phyloP scores from a whole-genome alignment of 1,284 basidiomycete species.

The Trichosporon sp. region DNA sequence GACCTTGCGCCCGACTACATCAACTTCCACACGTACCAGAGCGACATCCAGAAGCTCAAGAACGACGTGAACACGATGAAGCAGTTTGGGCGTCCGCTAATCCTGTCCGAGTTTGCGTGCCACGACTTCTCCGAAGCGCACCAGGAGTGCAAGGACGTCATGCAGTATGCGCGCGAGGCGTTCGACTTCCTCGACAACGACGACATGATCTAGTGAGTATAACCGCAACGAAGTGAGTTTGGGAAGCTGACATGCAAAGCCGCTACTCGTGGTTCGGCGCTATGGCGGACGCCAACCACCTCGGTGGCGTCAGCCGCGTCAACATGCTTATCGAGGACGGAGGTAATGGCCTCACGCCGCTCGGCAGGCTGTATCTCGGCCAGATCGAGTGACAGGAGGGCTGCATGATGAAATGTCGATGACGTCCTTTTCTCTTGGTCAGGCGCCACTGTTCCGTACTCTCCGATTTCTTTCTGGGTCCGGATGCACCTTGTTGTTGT shows the following conservation, averaged over 20 bases:
- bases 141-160: not conserved
- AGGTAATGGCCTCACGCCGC: not conserved
- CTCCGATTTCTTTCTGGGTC: not conserved
- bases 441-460: not conserved
- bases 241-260: not conserved
- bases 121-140: not conserved
- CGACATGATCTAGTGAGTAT: slow-evolving; percentile 3
- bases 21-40: slow-evolving; percentile 48
- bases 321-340: slow-evolving; percentile 2
- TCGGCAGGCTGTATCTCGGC: not conserved
- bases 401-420: not conserved
- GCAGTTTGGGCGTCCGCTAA: slow-evolving; percentile 39
- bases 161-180: not conserved
- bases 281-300: not conserved
- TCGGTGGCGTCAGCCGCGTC: not conserved
- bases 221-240: too few species aligned
- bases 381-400: not conserved
- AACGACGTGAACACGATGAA: slow-evolving; percentile 32
- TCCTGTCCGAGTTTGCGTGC: slow-evolving; percentile 46
- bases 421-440: too few species aligned
- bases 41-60: slow-evolving; percentile 42
- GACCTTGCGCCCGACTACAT: slow-evolving; percentile 41
- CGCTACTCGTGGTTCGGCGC: slow-evolving; percentile 9
- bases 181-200: slow-evolving; percentile 2
- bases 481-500: not conserved